These are phyloP conservation scores for Magnolia sinica DNA, from an alignment of 164 flowering plant genomes.

Conservation along the genomic window DNA sequence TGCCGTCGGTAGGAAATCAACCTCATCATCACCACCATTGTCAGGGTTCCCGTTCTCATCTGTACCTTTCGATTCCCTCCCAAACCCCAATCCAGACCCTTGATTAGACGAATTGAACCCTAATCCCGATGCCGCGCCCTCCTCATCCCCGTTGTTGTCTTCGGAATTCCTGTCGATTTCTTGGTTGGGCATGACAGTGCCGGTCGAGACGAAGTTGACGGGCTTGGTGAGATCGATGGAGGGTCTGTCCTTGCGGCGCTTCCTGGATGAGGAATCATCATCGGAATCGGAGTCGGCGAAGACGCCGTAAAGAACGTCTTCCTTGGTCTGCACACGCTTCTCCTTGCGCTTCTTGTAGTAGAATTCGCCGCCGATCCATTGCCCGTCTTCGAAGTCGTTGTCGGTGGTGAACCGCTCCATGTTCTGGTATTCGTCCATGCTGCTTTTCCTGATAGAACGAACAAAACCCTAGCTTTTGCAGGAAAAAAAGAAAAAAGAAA, in stretches of 20 bases:
- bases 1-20: constrained; percentile 54
- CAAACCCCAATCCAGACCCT: constrained; percentile 34
- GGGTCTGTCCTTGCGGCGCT: constrained; percentile 33
- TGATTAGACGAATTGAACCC: constrained; percentile 9
- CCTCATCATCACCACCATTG: constrained; percentile 23
- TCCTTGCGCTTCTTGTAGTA: constrained; percentile 58
- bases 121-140: constrained; percentile 5
- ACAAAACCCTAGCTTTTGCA: no score
- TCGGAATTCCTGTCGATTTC: constrained; percentile 46
- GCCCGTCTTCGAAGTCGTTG: constrained; percentile 81
- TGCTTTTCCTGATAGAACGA: no score
- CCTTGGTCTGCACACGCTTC: constrained; percentile 63
- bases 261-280: constrained; percentile 31
- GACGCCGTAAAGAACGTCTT: constrained; percentile 69
- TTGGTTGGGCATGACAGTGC: constrained; percentile 62
- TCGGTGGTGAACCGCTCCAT: constrained; percentile 79
- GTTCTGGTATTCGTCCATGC: constrained; percentile 75
- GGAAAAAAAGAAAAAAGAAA: no score
- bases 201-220: constrained; percentile 81
- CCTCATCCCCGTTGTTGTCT: constrained; percentile 20
- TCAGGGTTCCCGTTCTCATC: background rate
- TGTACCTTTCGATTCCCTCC: background rate
- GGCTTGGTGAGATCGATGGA: constrained; percentile 63
- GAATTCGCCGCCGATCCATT: constrained; percentile 80
- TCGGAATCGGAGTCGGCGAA: constrained; percentile 54